These are phyloP conservation scores for Tardiomyces blankii DNA, from an alignment of 1,139 yeast species.

Conservation along the genomic window DNA sequence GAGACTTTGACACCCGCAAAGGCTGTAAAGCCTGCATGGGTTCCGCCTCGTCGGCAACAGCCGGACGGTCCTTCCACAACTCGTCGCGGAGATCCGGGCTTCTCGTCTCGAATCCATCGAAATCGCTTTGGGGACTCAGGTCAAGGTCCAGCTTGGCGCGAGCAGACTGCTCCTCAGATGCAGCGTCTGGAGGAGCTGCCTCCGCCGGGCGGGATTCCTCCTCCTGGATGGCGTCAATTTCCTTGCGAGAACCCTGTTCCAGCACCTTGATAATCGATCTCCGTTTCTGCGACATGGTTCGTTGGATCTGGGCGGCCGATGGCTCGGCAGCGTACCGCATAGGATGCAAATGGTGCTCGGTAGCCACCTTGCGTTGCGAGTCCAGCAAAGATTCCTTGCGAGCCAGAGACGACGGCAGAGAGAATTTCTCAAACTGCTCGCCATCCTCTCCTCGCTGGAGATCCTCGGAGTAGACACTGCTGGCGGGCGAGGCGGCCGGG, in stretches of 20 bases:
- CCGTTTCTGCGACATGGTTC: constrained; percentile 23
- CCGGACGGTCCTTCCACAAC: neutral
- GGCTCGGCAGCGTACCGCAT: constrained; percentile 5
- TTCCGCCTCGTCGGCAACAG: no score
- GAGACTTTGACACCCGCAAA: no score
- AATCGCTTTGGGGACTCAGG: neutral
- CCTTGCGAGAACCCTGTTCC: constrained; percentile 7
- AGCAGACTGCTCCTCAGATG: neutral
- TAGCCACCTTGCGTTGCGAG: constrained; percentile 21
- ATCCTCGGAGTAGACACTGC: neutral
- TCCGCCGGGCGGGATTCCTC: neutral
- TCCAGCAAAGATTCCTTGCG: constrained; percentile 25
- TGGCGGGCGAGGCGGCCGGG: neutral
- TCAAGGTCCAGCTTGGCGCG: neutral
- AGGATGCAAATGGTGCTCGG: constrained; percentile 12
- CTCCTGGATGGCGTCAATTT: constrained; percentile 1
- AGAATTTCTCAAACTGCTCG: neutral
- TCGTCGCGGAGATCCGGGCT: neutral
- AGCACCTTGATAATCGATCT: constrained; percentile 17
- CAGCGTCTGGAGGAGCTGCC: neutral
- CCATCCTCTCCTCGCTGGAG: neutral
- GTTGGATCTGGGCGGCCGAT: constrained; percentile 9
- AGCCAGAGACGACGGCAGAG: constrained; percentile 6
- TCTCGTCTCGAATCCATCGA: neutral
- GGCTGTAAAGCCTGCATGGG: no score